Evolutionary conservation across 352 stramenopile genomes (phyloP).

Genomic region (Globisporangium viniferum): DNA sequence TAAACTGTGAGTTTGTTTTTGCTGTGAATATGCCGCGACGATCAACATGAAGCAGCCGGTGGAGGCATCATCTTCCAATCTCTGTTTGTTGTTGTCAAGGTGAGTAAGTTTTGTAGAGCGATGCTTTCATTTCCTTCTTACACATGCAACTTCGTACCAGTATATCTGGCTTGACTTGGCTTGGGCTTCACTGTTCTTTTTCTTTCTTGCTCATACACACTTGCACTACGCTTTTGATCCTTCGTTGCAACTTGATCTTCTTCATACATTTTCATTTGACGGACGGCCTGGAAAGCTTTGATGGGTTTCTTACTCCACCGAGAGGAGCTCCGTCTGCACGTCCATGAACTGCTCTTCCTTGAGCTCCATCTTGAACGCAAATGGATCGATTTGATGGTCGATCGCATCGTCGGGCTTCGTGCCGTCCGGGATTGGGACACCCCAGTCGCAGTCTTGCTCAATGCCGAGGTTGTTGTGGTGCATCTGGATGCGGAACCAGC

Average conservation of each 20-base stretch:
- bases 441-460: slow-evolving; percentile 87
- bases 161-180: neutral
- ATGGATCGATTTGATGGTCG: slow-evolving; percentile 2
- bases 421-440: slow-evolving; percentile 77
- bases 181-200: neutral
- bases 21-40: too few species aligned
- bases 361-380: slow-evolving; percentile 11
- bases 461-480: slow-evolving; percentile 90
- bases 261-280: neutral
- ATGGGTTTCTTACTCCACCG: slow-evolving; percentile 26
- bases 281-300: neutral
- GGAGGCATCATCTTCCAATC: neutral
- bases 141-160: neutral
- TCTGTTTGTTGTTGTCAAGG: neutral
- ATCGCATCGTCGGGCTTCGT: slow-evolving; percentile 46
- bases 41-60: too few species aligned
- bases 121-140: neutral
- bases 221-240: neutral
- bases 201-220: neutral
- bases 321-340: slow-evolving; percentile 31
- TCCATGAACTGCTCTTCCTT: slow-evolving; percentile 19
- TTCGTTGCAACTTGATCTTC: neutral
- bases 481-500: slow-evolving; percentile 91
- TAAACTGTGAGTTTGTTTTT: too few species aligned
- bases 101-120: neutral